Evolutionary conservation across 2,329 filamentous ascomycete genomes (phyloP).

Genomic region (Xylariaceae sp.): DNA sequence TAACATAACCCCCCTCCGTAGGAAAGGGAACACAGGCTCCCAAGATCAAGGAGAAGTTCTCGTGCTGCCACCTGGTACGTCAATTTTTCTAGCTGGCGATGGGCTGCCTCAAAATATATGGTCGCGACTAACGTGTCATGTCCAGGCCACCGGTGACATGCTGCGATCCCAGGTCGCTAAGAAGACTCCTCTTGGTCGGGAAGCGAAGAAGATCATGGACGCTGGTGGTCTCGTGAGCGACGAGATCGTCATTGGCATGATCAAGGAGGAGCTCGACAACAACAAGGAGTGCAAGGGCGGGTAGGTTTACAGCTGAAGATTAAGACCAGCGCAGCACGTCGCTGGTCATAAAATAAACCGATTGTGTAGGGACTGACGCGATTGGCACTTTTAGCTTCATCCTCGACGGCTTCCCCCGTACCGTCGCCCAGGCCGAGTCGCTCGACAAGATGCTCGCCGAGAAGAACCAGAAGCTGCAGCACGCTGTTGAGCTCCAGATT

Average conservation of each 20-base stretch:
- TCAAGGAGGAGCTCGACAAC: constrained; percentile 90
- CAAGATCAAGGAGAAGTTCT: constrained; percentile 96
- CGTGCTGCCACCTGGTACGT: constrained; percentile 90
- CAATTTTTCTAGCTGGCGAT: constrained; percentile 7
- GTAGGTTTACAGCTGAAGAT: constrained; percentile 47
- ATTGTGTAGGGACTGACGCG: constrained; percentile 22
- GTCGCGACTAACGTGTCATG: constrained; percentile 2
- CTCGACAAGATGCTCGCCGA: constrained; percentile 84
- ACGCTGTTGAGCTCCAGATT: constrained; percentile 94
- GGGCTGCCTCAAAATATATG: constrained; percentile 16
- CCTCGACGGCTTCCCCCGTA: constrained; percentile 96
- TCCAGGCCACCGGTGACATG: constrained; percentile 95
- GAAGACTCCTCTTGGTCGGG: constrained; percentile 88
- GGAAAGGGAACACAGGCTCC: constrained; percentile 99
- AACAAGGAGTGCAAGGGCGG: constrained; percentile 96
- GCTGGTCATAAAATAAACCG: not conserved
- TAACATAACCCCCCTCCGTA: constrained; percentile 36
- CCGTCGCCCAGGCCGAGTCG: constrained; percentile 88
- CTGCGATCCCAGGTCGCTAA: constrained; percentile 95
- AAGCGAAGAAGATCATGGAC: constrained; percentile 99
- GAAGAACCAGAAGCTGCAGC: constrained; percentile 79
- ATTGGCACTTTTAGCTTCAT: constrained; percentile 66
- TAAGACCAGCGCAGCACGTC: not conserved
- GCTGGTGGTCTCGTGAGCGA: constrained; percentile 95
- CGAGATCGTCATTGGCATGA: constrained; percentile 99